Evolutionary conservation across 805 yeast genomes (phyloP), one percentile per base, ranked within the genome.

Genomic region (Ogataea glucozyma): DNA sequence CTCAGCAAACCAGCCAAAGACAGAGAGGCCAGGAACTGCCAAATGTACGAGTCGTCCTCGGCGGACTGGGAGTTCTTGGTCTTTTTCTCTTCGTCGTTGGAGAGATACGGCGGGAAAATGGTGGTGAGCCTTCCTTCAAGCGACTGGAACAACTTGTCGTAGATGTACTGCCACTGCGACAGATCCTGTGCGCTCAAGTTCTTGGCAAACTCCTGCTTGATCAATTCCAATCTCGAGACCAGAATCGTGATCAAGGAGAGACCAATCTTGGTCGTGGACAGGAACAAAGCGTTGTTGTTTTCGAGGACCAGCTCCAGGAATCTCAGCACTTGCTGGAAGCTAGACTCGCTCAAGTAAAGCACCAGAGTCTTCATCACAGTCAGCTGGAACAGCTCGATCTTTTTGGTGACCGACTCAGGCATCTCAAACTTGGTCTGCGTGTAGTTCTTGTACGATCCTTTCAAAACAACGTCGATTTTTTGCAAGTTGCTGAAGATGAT

Each of bases 1-100:
- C 84, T 84, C 54, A 87, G 70, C 61, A 85, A 83, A 51, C 97
- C 96, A 48, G 96, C 91, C 49, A 91, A 71, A 0, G 98, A 91
- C 47, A 91, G 75, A 11, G 96, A 85, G 17, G 99, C 99, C 64
- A 91, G 76, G 60, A 91, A 90, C 69, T 91, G 97, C 99, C 99
- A 91, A 38, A 88, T 88, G 58, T 90, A 89, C 26, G 89, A 78
- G 51, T 83, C 89, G 57, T 85, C 91, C n/a, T 50, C 62, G n/a
- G 34, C 32, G 9, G 59, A 49, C 17, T 48, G 49, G 40, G 70
- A 70, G 29, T 62, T 61, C 30, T 67, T 71, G 38, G 67, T 72
- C 38, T 49, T 52, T 32, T 43, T 52, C 12, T 37, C 39, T 20
- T 58, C 64, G 49, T 58, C 64, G 26, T 62, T 59, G 8, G 69